Percentiles rank a stretch among this genome's conserved stretches.
Conservation (phyloP, 2,329 filamentous ascomycete genomes). For the Neopestalotiopsis clavispora region DNA sequence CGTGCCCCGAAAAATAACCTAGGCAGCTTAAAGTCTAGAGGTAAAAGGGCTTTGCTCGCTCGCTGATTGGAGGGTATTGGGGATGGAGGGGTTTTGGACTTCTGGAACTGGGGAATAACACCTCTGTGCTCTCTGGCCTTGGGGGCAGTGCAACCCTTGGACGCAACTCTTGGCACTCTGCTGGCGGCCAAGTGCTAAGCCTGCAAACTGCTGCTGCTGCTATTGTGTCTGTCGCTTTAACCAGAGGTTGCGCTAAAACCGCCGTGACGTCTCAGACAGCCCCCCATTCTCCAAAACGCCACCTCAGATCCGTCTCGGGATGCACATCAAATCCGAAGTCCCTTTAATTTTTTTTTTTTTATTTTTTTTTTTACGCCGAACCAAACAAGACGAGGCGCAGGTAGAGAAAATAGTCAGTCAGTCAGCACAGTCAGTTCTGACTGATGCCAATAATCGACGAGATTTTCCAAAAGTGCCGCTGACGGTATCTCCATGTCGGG, state of each 20-base stretch:
- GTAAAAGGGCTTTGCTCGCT: too few relatives aligned
- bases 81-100: too few relatives aligned
- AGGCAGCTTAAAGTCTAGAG: too few relatives aligned
- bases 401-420: background rate
- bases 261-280: conserved; percentile 35
- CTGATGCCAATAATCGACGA: background rate
- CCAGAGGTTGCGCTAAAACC: conserved; percentile 39
- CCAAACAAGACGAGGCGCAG: background rate
- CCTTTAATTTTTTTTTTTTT: background rate
- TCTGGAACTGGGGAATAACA: too few relatives aligned
- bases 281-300: conserved; percentile 28
- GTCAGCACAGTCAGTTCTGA: background rate
- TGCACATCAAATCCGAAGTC: conserved; percentile 22
- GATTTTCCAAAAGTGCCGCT: background rate
- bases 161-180: too few relatives aligned
- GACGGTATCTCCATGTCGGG: background rate
- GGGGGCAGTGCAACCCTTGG: too few relatives aligned
- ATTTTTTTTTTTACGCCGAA: background rate
- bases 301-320: conserved; percentile 29
- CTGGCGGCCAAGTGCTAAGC: too few relatives aligned
- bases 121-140: too few relatives aligned
- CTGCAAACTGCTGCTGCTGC: background rate
- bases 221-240: conserved; percentile 33
- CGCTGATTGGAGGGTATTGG: too few relatives aligned
- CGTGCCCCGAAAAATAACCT: too few relatives aligned